Evolutionary conservation across 768 basidiomycete species (phyloP).

Genomic region (Russula earlei): DNA sequence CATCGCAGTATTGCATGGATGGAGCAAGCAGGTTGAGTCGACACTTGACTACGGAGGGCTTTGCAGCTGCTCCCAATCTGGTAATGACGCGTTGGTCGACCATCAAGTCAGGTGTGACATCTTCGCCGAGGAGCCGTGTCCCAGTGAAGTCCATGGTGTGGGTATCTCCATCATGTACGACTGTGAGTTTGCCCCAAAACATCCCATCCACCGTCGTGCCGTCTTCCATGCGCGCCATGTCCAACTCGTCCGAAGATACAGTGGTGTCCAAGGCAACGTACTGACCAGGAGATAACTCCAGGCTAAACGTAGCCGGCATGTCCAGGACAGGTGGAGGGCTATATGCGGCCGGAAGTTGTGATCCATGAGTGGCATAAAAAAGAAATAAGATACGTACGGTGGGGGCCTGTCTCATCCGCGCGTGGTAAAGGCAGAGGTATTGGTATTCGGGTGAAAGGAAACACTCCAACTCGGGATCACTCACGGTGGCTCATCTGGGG

Average conservation of each 20-base stretch:
- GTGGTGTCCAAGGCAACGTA: conserved; percentile 72
- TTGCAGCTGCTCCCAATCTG: conserved; percentile 65
- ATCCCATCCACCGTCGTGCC: conserved; percentile 76
- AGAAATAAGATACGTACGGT: conserved; percentile 33
- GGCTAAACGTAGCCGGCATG: conserved; percentile 79
- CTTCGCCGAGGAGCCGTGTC: conserved; percentile 56
- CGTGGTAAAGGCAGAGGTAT: not conserved
- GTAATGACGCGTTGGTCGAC: conserved; percentile 71
- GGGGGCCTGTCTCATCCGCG: conserved; percentile 32
- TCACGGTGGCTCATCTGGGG: conserved; percentile 77
- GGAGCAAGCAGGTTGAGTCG: conserved; percentile 68
- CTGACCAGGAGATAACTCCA: conserved; percentile 74
- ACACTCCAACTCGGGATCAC: conserved; percentile 23
- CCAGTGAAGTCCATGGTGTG: conserved; percentile 80
- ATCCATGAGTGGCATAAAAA: not conserved
- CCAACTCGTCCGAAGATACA: conserved; percentile 68
- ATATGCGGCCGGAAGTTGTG: not conserved
- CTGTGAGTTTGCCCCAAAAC: conserved; percentile 84
- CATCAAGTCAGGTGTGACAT: conserved; percentile 56
- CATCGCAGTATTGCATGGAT: conserved; percentile 68
- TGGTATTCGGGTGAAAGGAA: not conserved
- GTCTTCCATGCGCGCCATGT: conserved; percentile 89
- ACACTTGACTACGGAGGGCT: conserved; percentile 68
- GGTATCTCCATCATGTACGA: conserved; percentile 66
- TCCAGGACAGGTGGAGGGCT: conserved; percentile 68